Evolutionary conservation across 1,139 yeast species (phyloP), one percentile per base, ranked within the genome.

Genomic region (Yamadazyma pseudoaaseri): DNA sequence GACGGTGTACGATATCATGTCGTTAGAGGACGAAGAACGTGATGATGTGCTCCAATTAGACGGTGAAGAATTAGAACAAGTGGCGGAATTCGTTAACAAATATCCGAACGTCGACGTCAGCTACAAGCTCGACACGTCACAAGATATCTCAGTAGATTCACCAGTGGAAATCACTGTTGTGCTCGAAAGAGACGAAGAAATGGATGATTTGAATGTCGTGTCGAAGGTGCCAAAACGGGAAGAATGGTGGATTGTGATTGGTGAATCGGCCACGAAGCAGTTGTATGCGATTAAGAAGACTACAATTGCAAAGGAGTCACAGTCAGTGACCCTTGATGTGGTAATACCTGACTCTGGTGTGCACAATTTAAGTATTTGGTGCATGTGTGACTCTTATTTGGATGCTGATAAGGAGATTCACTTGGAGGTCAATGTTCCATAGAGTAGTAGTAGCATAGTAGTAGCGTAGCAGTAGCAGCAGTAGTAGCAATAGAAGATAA

Each of bases 191-290:
- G 95, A 85, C 48, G 90, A 84, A 43, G 86, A 79, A 26, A 77
- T 82, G 32, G 95, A 81, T n/a, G 81, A 78, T 42, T 59, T 81
- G 32, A 54, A 54, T 1, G 89, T 82, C 3, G 73, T 70, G 7
- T 65, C 87, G 1, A 86, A 94, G 1, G 60, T 51, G 32, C 54
- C 61, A 3, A 86, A 83, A 56, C 57, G 64, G n/a, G 97, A 92
- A 53, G 60, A 75, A 60, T 92, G 97, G 96, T 83, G 92, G 92
- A 55, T 92, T 17, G 82, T 90, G 6, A 60, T 90, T 29, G 97
- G 97, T 9, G 85, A 85, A 43, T 52, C 73, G 0, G 50, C 60
- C 2, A 62, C 73, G 2, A 76, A 73, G 40, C 84, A 82, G 47
- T 58, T 92, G 18, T 83, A 79, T 47, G 92, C 89, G 0, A 80